These are phyloP conservation scores for Acer campestre DNA, from an alignment of 345 rosid species.

Conservation along the genomic window DNA sequence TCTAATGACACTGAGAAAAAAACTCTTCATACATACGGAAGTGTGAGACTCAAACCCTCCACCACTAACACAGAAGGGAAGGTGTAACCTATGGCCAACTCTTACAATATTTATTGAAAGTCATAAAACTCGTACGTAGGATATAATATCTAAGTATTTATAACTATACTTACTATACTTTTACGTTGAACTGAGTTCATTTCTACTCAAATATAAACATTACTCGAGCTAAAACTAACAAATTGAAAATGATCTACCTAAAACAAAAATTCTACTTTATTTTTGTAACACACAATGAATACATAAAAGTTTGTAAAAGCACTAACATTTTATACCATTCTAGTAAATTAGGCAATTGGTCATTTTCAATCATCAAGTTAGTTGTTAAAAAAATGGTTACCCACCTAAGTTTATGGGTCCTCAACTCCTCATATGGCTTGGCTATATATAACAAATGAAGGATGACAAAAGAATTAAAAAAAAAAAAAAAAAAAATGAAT, in stretches of 20 bases:
- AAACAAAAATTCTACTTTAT: too few relatives aligned
- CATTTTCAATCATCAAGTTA: slow-evolving; percentile 3
- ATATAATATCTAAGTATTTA: too few relatives aligned
- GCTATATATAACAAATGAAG: neutral
- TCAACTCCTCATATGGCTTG: neutral
- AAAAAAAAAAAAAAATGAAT: neutral
- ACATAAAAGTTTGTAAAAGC: neutral
- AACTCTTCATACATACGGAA: too few relatives aligned
- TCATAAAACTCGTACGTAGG: too few relatives aligned
- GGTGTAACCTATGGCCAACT: too few relatives aligned
- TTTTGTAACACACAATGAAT: neutral
- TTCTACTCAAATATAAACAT: too few relatives aligned
- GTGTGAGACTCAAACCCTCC: too few relatives aligned
- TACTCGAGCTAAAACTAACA: too few relatives aligned
- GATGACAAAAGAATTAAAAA: neutral
- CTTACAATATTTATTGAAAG: neutral
- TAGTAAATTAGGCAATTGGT: neutral
- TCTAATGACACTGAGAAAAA: too few relatives aligned
- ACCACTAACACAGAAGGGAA: too few relatives aligned
- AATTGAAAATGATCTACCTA: too few relatives aligned
- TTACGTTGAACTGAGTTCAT: neutral
- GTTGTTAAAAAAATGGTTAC: slow-evolving; percentile 9
- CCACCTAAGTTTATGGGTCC: neutral
- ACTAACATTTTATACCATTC: neutral
- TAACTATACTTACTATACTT: too few relatives aligned